phyloP scores from a whole-genome alignment of 345 rosid genomes.

The Rhizophora apiculata region DNA sequence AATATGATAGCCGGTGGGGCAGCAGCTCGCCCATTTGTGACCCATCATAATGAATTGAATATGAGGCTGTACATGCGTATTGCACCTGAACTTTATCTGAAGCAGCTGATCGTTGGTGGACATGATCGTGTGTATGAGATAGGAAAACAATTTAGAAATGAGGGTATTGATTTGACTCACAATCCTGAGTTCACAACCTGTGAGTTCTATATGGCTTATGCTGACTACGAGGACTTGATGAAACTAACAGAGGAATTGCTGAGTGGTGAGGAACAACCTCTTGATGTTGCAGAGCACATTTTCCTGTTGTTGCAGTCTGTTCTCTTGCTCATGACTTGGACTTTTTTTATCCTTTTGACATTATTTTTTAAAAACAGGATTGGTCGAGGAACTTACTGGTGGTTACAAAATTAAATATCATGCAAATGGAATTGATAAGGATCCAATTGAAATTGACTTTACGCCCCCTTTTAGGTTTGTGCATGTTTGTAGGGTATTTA shows the following conservation, averaged over 20 bases:
- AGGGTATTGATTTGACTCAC: constrained; percentile 97
- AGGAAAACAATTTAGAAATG: constrained; percentile 95
- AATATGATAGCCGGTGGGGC: constrained; percentile 99
- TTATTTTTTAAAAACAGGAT: constrained; percentile 41
- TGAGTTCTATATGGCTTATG: constrained; percentile 98
- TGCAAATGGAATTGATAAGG: constrained; percentile 76
- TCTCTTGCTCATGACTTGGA: neutral
- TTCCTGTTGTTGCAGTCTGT: constrained; percentile 8
- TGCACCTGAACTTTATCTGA: constrained; percentile 91
- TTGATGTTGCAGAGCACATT: neutral
- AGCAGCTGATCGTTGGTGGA: constrained; percentile 94
- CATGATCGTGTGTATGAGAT: constrained; percentile 88
- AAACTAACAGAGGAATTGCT: constrained; percentile 77
- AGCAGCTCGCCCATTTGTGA: constrained; percentile 91
- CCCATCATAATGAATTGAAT: constrained; percentile 88
- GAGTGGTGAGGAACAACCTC: constrained; percentile 52
- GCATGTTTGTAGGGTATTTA: neutral
- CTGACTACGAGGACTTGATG: constrained; percentile 94
- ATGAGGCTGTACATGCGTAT: constrained; percentile 92
- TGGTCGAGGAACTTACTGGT: constrained; percentile 88
- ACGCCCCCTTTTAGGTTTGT: constrained; percentile 93
- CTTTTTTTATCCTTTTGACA: constrained; percentile 1
- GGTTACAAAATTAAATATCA: constrained; percentile 86
- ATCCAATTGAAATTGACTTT: constrained; percentile 91
- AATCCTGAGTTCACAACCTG: constrained; percentile 98